phyloP scores from a whole-genome alignment of 148 eudicot genomes.

The Talinum fruticosum region DNA sequence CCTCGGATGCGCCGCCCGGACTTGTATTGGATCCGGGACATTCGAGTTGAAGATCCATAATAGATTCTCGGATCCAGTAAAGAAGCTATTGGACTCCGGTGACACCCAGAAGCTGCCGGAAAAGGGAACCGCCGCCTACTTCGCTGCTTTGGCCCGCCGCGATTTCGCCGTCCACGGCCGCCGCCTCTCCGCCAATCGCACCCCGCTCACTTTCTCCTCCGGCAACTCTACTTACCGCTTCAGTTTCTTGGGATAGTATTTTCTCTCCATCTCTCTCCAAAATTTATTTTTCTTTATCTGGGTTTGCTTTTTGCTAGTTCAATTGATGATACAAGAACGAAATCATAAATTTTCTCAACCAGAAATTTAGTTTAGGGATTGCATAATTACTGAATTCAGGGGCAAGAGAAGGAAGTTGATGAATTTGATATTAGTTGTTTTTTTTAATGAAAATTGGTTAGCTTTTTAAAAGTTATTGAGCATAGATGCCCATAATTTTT shows the following conservation, averaged over 20 bases:
- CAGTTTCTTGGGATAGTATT: slow-evolving; percentile 65
- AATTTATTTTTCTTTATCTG: neutral
- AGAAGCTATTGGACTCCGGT: slow-evolving; percentile 17
- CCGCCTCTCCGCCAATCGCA: slow-evolving; percentile 33
- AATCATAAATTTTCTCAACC: too few relatives aligned
- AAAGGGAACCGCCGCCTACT: slow-evolving; percentile 58
- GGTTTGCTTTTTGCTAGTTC: neutral
- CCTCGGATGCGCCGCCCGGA: slow-evolving; percentile 15
- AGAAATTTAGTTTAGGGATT: too few relatives aligned
- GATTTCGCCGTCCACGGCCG: slow-evolving; percentile 61
- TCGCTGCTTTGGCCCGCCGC: slow-evolving; percentile 48
- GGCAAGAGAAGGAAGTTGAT: too few relatives aligned
- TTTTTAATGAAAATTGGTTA: too few relatives aligned
- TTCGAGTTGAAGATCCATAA: slow-evolving; percentile 62
- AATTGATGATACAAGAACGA: too few relatives aligned
- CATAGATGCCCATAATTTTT: too few relatives aligned
- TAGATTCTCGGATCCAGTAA: slow-evolving; percentile 66
- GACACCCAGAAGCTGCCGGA: slow-evolving; percentile 32
- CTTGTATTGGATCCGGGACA: slow-evolving; percentile 5
- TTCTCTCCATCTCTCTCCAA: neutral
- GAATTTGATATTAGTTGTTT: too few relatives aligned
- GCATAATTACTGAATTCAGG: too few relatives aligned
- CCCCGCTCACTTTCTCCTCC: slow-evolving; percentile 43
- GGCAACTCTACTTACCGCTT: slow-evolving; percentile 64
- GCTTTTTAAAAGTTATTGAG: too few relatives aligned